Conservation (phyloP, 768 basidiomycete genomes). For the Tricholoma saponaceum region DNA sequence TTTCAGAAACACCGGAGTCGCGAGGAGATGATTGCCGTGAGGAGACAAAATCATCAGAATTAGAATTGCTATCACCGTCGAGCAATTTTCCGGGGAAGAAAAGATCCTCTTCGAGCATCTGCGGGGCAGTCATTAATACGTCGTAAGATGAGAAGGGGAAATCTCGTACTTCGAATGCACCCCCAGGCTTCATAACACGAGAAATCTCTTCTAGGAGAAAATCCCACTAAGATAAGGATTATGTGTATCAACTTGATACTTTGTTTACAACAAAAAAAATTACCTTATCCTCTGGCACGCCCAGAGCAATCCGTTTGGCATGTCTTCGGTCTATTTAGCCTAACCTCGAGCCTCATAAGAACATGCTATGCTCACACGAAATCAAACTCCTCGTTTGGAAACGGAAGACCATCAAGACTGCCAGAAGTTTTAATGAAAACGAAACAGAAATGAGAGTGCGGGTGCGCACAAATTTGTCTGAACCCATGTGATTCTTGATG, state of each 20-base stretch:
- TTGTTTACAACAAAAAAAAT: not conserved
- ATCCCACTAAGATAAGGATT: slow-evolving; percentile 50
- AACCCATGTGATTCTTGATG: slow-evolving; percentile 64
- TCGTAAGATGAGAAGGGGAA: not conserved
- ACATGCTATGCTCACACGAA: slow-evolving; percentile 51
- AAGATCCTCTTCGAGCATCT: slow-evolving; percentile 75
- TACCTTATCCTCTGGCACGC: slow-evolving; percentile 75
- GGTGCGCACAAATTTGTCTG: slow-evolving; percentile 64
- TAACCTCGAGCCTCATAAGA: slow-evolving; percentile 1
- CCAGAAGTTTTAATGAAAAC: slow-evolving; percentile 8
- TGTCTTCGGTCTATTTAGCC: slow-evolving; percentile 38
- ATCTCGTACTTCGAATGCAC: slow-evolving; percentile 56
- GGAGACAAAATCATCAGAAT: slow-evolving; percentile 20
- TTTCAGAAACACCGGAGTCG: slow-evolving; percentile 4
- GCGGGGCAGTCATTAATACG: not conserved
- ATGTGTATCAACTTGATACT: not conserved
- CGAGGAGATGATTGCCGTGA: slow-evolving; percentile 13
- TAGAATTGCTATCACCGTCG: slow-evolving; percentile 30
- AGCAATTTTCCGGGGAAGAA: slow-evolving; percentile 58
- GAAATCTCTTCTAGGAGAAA: slow-evolving; percentile 61
- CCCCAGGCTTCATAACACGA: slow-evolving; percentile 72
- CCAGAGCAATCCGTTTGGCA: slow-evolving; percentile 66
- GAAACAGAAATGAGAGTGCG: slow-evolving; percentile 2
- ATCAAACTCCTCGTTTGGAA: slow-evolving; percentile 70
- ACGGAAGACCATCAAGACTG: slow-evolving; percentile 68